Evolutionary conservation across 495 filamentous ascomycete species (phyloP), one percentile per base, ranked within the genome.

Genomic region (Hypoxylon subgilvum): DNA sequence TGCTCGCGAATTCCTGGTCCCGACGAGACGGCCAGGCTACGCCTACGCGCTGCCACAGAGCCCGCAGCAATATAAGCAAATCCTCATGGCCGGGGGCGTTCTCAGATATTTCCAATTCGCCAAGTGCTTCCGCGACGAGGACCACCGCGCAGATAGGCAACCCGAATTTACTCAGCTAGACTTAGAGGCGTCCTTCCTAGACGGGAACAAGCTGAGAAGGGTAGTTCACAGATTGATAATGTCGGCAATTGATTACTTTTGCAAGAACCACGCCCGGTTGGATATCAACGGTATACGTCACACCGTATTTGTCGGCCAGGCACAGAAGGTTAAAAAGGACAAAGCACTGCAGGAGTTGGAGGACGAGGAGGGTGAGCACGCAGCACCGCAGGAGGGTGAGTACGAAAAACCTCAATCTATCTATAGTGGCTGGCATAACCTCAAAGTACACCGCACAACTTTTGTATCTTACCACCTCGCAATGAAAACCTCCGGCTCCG

Each of bases 91-190:
- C 6, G 88, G 87, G 65, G 92, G 93, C 0, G 81, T 97, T 13
- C 70, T 76, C 4, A 81, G 79, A 6, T 98, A 98, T 70, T 96
- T 84, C 67, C 94, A 98, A 71, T 89, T 97, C 72, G 94, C 95
- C 1, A 86, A 84, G 55, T 98, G 94, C 65, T 98, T 97, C 74
- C 88, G 94, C 6, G 94, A 98, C 68, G 94, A 98, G 70, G 94
- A 97, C 76, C 75, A 93, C 35, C 79, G 94, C 17, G 92, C 95
- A 0, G 95, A 97, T 70, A 80, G 94, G 54, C 94, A 98, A 69
- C 94, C 94, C 3, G 94, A 98, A 66, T 98, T 98, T 67, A 96
- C 94, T 7, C 94, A 98, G 88, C 82, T 97, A 30, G 94, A 98
- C 81, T 53, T 98, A 27, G 94, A 98, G 70, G 91, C 96, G 86